phyloP scores from a whole-genome alignment of 2,329 filamentous ascomycete species.

The Apiospora pterosperma region DNA sequence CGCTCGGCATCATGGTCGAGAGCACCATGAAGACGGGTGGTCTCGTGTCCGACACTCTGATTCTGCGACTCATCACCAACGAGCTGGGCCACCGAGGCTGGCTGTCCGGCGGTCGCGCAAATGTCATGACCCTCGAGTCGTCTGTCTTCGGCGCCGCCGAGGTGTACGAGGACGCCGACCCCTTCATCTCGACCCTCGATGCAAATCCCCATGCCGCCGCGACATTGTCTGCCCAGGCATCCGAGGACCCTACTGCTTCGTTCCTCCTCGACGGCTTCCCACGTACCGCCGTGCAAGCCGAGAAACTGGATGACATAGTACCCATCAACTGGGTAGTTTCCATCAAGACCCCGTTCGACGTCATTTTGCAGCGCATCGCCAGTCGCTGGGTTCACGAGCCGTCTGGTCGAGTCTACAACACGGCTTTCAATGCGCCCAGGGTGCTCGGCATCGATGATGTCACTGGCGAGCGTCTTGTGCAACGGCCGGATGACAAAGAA shows the following conservation, averaged over 20 bases:
- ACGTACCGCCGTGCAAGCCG: slow-evolving; percentile 77
- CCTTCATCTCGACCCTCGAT: slow-evolving; percentile 37
- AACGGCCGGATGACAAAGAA: slow-evolving; percentile 82
- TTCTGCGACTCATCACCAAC: slow-evolving; percentile 87
- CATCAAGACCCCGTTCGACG: slow-evolving; percentile 77
- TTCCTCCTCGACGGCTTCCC: slow-evolving; percentile 98
- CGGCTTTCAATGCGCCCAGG: slow-evolving; percentile 82
- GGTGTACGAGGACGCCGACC: slow-evolving; percentile 30
- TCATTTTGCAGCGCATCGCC: slow-evolving; percentile 85
- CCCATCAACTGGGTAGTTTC: slow-evolving; percentile 95
- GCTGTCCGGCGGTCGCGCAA: slow-evolving; percentile 53
- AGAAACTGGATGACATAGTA: slow-evolving; percentile 72
- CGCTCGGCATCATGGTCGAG: slow-evolving; percentile 88
- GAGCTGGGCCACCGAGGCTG: slow-evolving; percentile 84
- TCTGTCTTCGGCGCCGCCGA: slow-evolving; percentile 28
- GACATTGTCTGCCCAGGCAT: slow-evolving; percentile 38
- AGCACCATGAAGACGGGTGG: slow-evolving; percentile 81
- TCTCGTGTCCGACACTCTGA: slow-evolving; percentile 88
- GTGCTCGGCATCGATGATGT: slow-evolving; percentile 81
- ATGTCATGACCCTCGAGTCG: slow-evolving; percentile 51
- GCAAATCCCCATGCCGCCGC: slow-evolving; percentile 33
- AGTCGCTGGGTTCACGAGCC: slow-evolving; percentile 92
- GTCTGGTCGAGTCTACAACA: slow-evolving; percentile 93
- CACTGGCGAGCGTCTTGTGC: slow-evolving; percentile 81
- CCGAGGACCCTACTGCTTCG: slow-evolving; percentile 73